These are phyloP conservation scores for Inonotus obliquus DNA, from an alignment of 1,284 basidiomycete genomes.

Conservation along the genomic window DNA sequence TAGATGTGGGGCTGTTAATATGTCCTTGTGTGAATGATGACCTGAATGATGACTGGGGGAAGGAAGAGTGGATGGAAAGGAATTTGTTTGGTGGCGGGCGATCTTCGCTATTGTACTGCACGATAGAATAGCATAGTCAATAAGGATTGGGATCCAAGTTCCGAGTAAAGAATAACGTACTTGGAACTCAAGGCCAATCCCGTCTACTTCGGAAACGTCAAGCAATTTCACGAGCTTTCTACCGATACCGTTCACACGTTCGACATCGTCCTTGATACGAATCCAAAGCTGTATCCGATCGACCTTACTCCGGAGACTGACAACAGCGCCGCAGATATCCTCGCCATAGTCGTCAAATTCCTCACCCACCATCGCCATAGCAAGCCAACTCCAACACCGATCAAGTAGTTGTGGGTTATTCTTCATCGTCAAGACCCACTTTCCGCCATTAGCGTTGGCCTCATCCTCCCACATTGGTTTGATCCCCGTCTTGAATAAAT, in stretches of 20 bases:
- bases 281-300: constrained; percentile 92
- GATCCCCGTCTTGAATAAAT: constrained; percentile 88
- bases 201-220: constrained; percentile 74
- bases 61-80: constrained; percentile 62
- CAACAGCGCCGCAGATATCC: constrained; percentile 87
- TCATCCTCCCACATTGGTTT: constrained; percentile 97
- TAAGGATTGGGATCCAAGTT: constrained; percentile 1
- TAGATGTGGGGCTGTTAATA: constrained; percentile 17
- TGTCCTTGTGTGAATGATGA: constrained; percentile 46
- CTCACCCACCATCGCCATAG: constrained; percentile 89
- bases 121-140: neutral
- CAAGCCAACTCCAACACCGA: constrained; percentile 86
- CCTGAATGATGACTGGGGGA: constrained; percentile 60
- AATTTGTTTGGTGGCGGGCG: constrained; percentile 74
- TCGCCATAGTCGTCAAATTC: constrained; percentile 77
- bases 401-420: constrained; percentile 77
- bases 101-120: constrained; percentile 77
- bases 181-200: constrained; percentile 86
- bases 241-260: constrained; percentile 79
- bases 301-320: constrained; percentile 81
- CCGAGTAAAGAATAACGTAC: constrained; percentile 36
- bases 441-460: constrained; percentile 86
- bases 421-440: constrained; percentile 93
- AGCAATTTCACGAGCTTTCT: constrained; percentile 76
- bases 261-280: constrained; percentile 76